Percentiles rank a stretch among this genome's conserved stretches.
Conservation (phyloP, 805 yeast species). For the Saccharomycopsis fibuligera region DNA sequence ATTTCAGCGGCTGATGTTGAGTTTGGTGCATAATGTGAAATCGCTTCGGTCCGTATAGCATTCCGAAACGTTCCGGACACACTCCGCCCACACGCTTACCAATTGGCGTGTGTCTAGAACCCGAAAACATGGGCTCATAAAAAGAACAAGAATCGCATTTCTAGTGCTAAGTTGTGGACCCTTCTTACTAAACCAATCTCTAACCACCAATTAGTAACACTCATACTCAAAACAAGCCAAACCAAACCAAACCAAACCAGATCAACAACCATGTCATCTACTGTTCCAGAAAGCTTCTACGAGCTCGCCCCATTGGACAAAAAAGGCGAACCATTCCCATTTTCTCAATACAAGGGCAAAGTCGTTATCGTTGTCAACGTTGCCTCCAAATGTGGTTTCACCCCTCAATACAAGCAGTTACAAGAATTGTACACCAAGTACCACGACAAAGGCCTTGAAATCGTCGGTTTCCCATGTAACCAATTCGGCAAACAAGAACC, state of each 20-base stretch:
- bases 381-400: slow-evolving; percentile 81
- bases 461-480: slow-evolving; percentile 85
- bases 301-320: slow-evolving; percentile 58
- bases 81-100: no score
- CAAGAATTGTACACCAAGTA: slow-evolving; percentile 66
- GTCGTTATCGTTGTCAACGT: slow-evolving; percentile 81
- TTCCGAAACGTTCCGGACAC: no score
- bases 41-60: no score
- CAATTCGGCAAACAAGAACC: slow-evolving; percentile 84
- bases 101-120: no score
- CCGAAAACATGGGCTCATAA: no score
- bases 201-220: neutral
- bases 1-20: no score
- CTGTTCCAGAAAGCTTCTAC: slow-evolving; percentile 40
- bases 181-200: no score
- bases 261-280: neutral
- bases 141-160: no score
- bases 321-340: slow-evolving; percentile 52
- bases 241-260: neutral
- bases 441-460: slow-evolving; percentile 55
- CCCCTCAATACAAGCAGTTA: slow-evolving; percentile 72
- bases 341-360: slow-evolving; percentile 62
- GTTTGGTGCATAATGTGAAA: no score
- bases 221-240: neutral
- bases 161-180: no score